Conservation (phyloP, 139 green algal species). For the Trebouxia sp. region DNA sequence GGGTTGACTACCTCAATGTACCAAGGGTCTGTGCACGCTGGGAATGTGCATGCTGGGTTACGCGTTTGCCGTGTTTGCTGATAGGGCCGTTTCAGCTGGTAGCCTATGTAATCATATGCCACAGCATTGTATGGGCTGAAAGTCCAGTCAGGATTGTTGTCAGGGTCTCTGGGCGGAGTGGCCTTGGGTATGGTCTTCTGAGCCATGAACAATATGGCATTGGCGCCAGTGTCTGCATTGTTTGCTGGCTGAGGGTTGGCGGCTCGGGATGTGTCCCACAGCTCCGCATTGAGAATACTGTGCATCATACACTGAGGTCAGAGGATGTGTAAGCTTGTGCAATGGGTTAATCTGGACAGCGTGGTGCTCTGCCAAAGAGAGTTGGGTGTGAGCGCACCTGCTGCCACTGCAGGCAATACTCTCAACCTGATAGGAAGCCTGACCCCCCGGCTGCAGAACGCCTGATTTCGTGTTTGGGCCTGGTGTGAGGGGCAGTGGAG, state of each 20-base stretch:
- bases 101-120: constrained; percentile 2
- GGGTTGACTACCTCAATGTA: constrained; percentile 1
- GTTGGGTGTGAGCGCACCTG: neutral
- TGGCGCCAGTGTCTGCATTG: neutral
- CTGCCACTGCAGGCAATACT: neutral
- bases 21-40: neutral
- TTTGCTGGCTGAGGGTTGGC: neutral
- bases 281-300: constrained; percentile 2
- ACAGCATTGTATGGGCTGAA: constrained; percentile 14
- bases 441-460: neutral
- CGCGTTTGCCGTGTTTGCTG: neutral
- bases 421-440: neutral
- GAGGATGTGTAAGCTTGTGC: neutral
- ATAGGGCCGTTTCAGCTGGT: constrained; percentile 2
- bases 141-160: neutral
- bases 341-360: no score
- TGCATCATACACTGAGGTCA: neutral
- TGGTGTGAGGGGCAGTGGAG: neutral
- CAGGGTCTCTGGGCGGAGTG: neutral
- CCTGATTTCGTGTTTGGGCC: neutral
- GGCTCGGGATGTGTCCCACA: neutral
- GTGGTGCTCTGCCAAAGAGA: no score
- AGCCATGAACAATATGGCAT: constrained; percentile 3
- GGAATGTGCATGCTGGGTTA: neutral
- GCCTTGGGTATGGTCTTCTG: neutral